Percentiles rank a stretch among this genome's conserved stretches.
Conservation (phyloP, 2,329 filamentous ascomycete genomes). For the Exophiala viscosa region DNA sequence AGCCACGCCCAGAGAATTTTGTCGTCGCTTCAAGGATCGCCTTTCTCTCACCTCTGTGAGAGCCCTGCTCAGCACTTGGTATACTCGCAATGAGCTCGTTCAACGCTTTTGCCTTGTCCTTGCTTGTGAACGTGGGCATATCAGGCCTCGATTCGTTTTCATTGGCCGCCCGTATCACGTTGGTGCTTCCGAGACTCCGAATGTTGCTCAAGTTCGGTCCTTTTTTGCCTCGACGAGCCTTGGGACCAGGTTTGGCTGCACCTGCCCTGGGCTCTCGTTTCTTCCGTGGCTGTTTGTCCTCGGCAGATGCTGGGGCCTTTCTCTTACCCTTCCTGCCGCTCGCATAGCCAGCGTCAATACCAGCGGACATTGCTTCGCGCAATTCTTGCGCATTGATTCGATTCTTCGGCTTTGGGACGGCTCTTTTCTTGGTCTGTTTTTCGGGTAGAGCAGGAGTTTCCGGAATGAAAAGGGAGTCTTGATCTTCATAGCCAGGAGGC, state of each 20-base stretch:
- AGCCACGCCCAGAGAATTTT: conserved; percentile 29
- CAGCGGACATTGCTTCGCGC: conserved; percentile 14
- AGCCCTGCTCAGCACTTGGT: conserved; percentile 28
- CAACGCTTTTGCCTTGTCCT: conserved; percentile 32
- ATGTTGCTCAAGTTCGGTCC: conserved; percentile 24
- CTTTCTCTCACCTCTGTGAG: conserved; percentile 28
- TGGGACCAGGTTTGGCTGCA: neutral
- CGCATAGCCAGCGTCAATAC: conserved; percentile 4
- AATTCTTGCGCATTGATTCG: conserved; percentile 12
- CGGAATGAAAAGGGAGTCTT: conserved; percentile 20
- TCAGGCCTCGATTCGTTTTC: conserved; percentile 27
- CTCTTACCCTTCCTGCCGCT: conserved; percentile 12
- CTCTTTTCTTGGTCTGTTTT: conserved; percentile 4
- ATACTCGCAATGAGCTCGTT: conserved; percentile 33
- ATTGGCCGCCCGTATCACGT: conserved; percentile 31
- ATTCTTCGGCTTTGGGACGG: conserved; percentile 12
- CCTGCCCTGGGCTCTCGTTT: conserved; percentile 3
- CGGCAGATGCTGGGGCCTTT: conserved; percentile 2
- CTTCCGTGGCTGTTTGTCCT: conserved; percentile 1
- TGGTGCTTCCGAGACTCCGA: conserved; percentile 21
- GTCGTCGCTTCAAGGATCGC: conserved; percentile 30
- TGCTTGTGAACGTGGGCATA: conserved; percentile 28
- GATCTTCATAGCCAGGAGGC: conserved; percentile 12
- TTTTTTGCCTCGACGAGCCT: conserved; percentile 3
- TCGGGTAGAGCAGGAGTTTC: conserved; percentile 3